Conservation (phyloP, 306 rosid genomes). For the Senna tora region DNA sequence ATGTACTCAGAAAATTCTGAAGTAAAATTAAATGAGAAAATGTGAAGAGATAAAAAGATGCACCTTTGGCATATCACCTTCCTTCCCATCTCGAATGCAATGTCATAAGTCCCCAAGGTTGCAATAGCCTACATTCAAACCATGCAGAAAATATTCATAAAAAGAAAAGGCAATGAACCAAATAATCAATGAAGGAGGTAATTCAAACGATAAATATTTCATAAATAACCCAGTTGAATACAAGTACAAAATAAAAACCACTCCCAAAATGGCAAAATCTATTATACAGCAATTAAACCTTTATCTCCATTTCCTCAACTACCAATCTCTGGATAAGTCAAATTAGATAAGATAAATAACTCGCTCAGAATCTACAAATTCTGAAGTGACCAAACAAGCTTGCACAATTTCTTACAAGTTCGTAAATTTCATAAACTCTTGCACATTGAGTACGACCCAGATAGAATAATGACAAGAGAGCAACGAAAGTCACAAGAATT, state of each 20-base stretch:
- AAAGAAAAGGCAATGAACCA: slow-evolving; percentile 20
- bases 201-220: slow-evolving; percentile 25
- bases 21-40: not conserved
- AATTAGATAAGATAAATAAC: slow-evolving; percentile 11
- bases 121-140: slow-evolving; percentile 74
- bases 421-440: not conserved
- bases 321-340: slow-evolving; percentile 4
- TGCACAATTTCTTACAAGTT: not conserved
- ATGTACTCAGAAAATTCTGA: not conserved
- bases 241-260: not conserved
- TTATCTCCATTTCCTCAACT: slow-evolving; percentile 13
- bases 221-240: slow-evolving; percentile 15
- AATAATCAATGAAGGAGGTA: slow-evolving; percentile 13
- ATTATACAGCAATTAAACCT: not conserved
- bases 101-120: slow-evolving; percentile 94
- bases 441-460: slow-evolving; percentile 22
- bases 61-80: slow-evolving; percentile 95
- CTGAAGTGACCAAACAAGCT: slow-evolving; percentile 18
- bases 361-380: slow-evolving; percentile 1
- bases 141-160: slow-evolving; percentile 27
- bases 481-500: not conserved
- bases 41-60: slow-evolving; percentile 36
- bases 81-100: slow-evolving; percentile 86
- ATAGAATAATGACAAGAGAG: slow-evolving; percentile 19
- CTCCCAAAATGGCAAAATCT: not conserved